These are phyloP conservation scores for Hanseniaspora singularis DNA, from an alignment of 805 yeast species.

Conservation along the genomic window DNA sequence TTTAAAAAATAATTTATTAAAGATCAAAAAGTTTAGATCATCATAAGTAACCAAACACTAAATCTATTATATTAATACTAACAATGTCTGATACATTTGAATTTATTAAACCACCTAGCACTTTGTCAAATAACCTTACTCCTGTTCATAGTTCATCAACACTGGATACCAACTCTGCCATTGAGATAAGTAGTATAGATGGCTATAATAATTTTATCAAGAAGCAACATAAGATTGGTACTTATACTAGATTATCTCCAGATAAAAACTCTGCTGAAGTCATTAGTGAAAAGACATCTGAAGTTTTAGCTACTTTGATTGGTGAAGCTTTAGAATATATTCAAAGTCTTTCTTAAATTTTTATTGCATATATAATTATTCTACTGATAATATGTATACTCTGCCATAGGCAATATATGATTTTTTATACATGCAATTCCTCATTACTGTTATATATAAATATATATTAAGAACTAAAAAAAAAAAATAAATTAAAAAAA, in stretches of 20 bases:
- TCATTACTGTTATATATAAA: too few species aligned
- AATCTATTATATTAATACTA: too few species aligned
- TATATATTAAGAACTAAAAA: too few species aligned
- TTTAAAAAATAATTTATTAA: too few species aligned
- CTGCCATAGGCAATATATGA: too few species aligned
- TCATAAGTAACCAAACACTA: too few species aligned
- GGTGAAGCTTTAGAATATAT: constrained; percentile 11
- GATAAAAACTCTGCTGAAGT: constrained; percentile 24
- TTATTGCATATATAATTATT: too few species aligned
- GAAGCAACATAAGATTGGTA: constrained; percentile 26
- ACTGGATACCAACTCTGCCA: constrained; percentile 23
- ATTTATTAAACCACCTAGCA: background rate
- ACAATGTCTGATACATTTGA: background rate
- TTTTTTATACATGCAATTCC: too few species aligned
- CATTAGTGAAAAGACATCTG: constrained; percentile 30
- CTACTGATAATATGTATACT: too few species aligned
- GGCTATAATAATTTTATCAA: constrained; percentile 33
- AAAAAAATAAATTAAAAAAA: too few species aligned
- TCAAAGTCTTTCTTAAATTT: background rate
- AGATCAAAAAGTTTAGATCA: too few species aligned
- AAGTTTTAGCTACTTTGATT: constrained; percentile 18
- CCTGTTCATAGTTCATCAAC: background rate
- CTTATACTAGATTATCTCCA: constrained; percentile 26
- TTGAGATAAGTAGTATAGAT: constrained; percentile 31
- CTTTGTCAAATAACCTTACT: background rate